A percentile compares a stretch with the other conserved stretches of the same genome.
Conservation (phyloP, 257 asterid genomes). For the Paraleonurus japonicus region DNA sequence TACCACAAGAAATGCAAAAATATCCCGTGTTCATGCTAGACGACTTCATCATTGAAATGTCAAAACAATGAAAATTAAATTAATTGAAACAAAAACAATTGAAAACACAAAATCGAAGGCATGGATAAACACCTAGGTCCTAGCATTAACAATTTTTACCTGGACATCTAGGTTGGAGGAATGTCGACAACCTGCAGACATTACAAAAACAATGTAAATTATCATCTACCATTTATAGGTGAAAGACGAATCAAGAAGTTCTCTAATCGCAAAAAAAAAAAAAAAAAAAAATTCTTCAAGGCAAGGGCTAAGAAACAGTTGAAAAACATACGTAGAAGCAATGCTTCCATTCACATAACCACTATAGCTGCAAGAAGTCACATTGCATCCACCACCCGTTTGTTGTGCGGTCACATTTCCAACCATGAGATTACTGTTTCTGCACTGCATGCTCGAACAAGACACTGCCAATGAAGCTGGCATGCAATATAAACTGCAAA, state of each 20-base stretch:
- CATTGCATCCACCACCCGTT: constrained; percentile 84
- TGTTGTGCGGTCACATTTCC: constrained; percentile 83
- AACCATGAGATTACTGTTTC: constrained; percentile 73
- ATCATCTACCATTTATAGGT: background rate
- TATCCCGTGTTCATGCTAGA: background rate
- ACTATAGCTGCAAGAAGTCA: constrained; percentile 82
- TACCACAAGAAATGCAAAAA: background rate
- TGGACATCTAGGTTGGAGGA: constrained; percentile 94
- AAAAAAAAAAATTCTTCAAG: too few species aligned
- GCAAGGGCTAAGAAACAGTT: background rate
- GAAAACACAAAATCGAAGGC: background rate
- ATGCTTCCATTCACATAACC: constrained; percentile 89
- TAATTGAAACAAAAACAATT: background rate
- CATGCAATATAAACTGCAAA: constrained; percentile 76
- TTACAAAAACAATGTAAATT: constrained; percentile 14
- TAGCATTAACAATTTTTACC: constrained; percentile 44
- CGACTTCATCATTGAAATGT: background rate
- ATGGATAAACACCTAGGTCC: background rate
- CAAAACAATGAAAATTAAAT: background rate
- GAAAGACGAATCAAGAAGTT: background rate
- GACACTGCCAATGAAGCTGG: constrained; percentile 97
- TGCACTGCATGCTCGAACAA: constrained; percentile 98
- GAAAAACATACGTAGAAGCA: constrained; percentile 52
- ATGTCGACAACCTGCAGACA: constrained; percentile 60
- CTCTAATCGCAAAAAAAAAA: too few species aligned